Percentiles rank a stretch among this genome's conserved stretches.
Evolutionary conservation across 805 yeast genomes (phyloP).

Genomic region (Nakazawaea populi): DNA sequence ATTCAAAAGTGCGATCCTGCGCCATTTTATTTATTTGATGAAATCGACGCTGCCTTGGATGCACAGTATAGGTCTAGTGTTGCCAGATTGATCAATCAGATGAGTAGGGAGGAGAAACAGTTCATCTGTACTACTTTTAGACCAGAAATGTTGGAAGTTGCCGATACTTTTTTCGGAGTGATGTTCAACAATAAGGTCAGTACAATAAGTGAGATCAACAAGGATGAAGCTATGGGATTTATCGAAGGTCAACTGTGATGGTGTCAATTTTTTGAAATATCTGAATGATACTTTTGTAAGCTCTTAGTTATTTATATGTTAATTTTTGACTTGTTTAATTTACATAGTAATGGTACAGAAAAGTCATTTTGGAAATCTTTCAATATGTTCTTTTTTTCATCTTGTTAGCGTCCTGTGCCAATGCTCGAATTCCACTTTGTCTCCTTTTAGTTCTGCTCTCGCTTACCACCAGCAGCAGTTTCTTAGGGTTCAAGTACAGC

Average conservation of each 20-base stretch:
- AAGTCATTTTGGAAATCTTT: too few species aligned
- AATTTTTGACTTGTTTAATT: not conserved
- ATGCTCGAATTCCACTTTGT: slow-evolving; percentile 42
- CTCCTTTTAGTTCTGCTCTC: slow-evolving; percentile 19
- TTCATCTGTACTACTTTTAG: slow-evolving; percentile 95
- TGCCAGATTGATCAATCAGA: slow-evolving; percentile 62
- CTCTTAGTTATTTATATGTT: not conserved
- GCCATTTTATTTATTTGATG: slow-evolving; percentile 93
- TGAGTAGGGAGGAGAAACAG: slow-evolving; percentile 64
- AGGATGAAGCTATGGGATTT: slow-evolving; percentile 74
- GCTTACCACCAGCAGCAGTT: slow-evolving; percentile 35
- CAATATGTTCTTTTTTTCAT: slow-evolving; percentile 5
- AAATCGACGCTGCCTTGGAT: slow-evolving; percentile 93
- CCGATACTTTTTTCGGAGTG: slow-evolving; percentile 85
- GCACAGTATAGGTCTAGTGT: slow-evolving; percentile 87
- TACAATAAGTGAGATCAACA: slow-evolving; percentile 62
- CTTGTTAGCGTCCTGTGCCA: slow-evolving; percentile 40
- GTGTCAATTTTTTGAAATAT: too few species aligned
- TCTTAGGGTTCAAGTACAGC: slow-evolving; percentile 37
- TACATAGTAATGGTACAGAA: not conserved
- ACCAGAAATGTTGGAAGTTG: slow-evolving; percentile 84
- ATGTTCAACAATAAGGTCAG: slow-evolving; percentile 79
- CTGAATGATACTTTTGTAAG: not conserved
- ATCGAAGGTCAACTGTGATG: slow-evolving; percentile 57
- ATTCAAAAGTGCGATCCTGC: slow-evolving; percentile 96